Evolutionary conservation across 2,329 filamentous ascomycete genomes (phyloP).

Genomic region (Fusarium sp.): DNA sequence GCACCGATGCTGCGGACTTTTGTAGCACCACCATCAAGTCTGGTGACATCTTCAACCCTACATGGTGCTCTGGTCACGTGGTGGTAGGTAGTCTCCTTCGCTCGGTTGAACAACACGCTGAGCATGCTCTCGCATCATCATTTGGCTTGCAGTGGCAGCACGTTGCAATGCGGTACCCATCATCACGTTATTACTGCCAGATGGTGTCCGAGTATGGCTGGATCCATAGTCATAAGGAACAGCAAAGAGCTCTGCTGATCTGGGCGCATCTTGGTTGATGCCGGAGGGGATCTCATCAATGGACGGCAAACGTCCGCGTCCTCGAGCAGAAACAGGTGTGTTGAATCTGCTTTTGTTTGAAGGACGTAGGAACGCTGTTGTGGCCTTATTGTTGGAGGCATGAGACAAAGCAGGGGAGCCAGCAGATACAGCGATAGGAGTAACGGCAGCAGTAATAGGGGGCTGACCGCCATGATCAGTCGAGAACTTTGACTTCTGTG

Average conservation of each 20-base stretch:
- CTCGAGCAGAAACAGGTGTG: conserved; percentile 72
- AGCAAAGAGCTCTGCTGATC: conserved; percentile 37
- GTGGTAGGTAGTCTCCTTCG: conserved; percentile 66
- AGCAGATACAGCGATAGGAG: conserved; percentile 86
- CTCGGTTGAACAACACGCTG: conserved; percentile 48
- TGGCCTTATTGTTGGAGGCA: conserved; percentile 65
- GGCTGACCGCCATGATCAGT: conserved; percentile 70
- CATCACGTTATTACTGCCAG: conserved; percentile 56
- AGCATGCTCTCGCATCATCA: conserved; percentile 67
- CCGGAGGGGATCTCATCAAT: conserved; percentile 70
- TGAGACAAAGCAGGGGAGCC: conserved; percentile 65
- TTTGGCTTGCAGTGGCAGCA: conserved; percentile 74
- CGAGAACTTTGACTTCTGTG: conserved; percentile 73
- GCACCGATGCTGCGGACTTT: too few species aligned
- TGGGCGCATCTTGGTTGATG: conserved; percentile 47
- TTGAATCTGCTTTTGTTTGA: conserved; percentile 75
- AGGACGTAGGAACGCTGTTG: conserved; percentile 75
- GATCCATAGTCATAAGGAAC: conserved; percentile 43
- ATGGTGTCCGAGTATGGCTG: conserved; percentile 51
- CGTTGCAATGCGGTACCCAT: conserved; percentile 65
- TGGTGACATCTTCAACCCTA: too few species aligned
- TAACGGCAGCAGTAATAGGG: conserved; percentile 84
- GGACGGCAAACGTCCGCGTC: conserved; percentile 76
- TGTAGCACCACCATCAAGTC: too few species aligned
- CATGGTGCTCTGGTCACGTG: conserved; percentile 69